Conservation (phyloP, 306 rosid genomes). For the Citrullus colocynthis region DNA sequence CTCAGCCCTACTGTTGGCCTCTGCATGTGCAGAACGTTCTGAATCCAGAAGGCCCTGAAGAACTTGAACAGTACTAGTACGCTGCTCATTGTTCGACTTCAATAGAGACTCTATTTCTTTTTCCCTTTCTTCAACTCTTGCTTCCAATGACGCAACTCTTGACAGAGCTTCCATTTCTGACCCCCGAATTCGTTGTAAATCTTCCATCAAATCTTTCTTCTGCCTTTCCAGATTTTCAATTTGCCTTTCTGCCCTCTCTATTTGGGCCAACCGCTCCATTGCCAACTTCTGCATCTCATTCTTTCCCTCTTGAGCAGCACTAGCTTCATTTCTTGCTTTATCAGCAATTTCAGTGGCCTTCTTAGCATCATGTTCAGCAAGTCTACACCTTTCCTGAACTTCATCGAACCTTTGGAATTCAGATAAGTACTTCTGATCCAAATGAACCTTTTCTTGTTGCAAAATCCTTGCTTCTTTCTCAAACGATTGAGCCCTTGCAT, state of each 20-base stretch:
- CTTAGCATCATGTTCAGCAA: slow-evolving; percentile 64
- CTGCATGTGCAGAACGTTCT: slow-evolving; percentile 88
- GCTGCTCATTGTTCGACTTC: slow-evolving; percentile 59
- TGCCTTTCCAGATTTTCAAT: slow-evolving; percentile 57
- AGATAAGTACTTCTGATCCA: slow-evolving; percentile 59
- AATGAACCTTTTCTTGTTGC: slow-evolving; percentile 67
- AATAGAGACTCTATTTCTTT: slow-evolving; percentile 62
- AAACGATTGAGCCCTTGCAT: slow-evolving; percentile 54
- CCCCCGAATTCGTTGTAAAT: slow-evolving; percentile 33
- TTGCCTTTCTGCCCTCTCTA: slow-evolving; percentile 78
- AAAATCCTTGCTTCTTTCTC: slow-evolving; percentile 54
- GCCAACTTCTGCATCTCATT: slow-evolving; percentile 80
- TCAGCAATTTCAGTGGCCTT: slow-evolving; percentile 65
- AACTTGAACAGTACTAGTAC: slow-evolving; percentile 58
- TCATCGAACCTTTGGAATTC: slow-evolving; percentile 72
- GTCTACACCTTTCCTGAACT: slow-evolving; percentile 62
- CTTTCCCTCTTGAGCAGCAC: slow-evolving; percentile 54
- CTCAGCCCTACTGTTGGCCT: slow-evolving; percentile 83
- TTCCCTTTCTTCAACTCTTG: slow-evolving; percentile 71
- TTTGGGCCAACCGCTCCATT: slow-evolving; percentile 59
- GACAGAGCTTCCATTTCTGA: slow-evolving; percentile 57
- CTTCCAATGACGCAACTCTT: slow-evolving; percentile 42
- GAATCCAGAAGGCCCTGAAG: slow-evolving; percentile 71
- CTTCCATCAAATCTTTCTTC: slow-evolving; percentile 37
- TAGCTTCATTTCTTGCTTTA: slow-evolving; percentile 57